Evolutionary conservation across 2,329 filamentous ascomycete species (phyloP).

Genomic region (Sarocladium brachiariae): DNA sequence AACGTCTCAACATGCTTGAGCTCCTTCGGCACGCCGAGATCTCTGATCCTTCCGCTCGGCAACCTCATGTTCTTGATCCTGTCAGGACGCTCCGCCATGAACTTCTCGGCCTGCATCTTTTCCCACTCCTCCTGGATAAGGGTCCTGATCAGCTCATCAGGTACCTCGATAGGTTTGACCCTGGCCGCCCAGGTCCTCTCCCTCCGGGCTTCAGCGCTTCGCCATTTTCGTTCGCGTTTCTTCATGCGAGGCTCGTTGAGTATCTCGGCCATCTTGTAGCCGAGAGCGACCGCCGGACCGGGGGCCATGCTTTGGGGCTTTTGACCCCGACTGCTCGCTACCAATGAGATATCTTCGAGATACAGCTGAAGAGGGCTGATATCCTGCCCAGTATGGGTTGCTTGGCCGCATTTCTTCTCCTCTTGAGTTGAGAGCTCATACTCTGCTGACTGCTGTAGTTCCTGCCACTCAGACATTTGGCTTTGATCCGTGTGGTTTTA

Average conservation of each 20-base stretch:
- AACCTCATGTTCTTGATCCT: constrained; percentile 1
- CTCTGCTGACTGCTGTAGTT: no score
- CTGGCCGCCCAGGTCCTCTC: neutral
- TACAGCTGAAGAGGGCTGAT: neutral
- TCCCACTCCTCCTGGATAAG: neutral
- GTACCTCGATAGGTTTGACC: neutral
- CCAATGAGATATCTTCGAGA: neutral
- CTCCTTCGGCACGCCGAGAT: neutral
- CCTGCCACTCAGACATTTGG: no score
- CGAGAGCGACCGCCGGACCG: neutral
- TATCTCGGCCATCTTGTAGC: neutral
- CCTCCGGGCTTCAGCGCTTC: neutral
- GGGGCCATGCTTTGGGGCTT: neutral
- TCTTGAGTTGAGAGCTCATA: neutral
- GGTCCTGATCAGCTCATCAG: neutral
- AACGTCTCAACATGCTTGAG: neutral
- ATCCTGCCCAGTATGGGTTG: neutral
- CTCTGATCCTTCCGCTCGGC: neutral
- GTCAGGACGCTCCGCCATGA: neutral
- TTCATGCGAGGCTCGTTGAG: neutral
- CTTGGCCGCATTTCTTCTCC: neutral
- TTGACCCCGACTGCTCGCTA: neutral
- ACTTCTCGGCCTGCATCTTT: neutral
- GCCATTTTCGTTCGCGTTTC: neutral
- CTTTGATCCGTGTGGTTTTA: no score